Conservation (phyloP, 2,329 filamentous ascomycete genomes). For the Neurospora sp. region DNA sequence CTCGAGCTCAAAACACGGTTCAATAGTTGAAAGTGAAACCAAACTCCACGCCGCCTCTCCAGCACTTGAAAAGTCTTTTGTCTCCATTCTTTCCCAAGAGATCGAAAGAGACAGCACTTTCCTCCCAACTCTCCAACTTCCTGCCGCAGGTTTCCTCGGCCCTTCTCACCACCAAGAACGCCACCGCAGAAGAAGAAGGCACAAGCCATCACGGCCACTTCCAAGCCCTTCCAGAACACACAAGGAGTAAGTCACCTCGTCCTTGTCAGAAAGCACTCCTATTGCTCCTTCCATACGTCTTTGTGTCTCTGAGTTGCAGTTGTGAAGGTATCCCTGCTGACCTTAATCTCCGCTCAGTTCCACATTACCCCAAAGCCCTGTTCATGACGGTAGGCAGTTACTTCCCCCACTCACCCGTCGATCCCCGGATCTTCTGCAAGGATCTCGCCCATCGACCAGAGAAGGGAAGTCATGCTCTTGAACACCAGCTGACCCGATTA, state of each 20-base stretch:
- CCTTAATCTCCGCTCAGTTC: neutral
- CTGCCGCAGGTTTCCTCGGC: neutral
- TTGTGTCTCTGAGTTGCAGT: neutral
- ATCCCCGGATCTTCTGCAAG: neutral
- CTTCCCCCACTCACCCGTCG: neutral
- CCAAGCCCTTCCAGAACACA: neutral
- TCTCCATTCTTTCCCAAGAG: neutral
- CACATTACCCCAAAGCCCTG: neutral
- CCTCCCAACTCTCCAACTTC: neutral
- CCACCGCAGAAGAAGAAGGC: neutral
- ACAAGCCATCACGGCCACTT: neutral
- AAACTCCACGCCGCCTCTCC: neutral
- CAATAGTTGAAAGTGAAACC: neutral
- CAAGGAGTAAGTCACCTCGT: neutral
- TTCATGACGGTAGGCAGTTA: neutral
- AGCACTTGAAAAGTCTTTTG: neutral
- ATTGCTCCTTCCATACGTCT: neutral
- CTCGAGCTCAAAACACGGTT: neutral
- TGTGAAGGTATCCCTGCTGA: neutral
- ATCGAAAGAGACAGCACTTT: neutral
- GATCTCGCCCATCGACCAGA: neutral
- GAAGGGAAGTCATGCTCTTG: neutral
- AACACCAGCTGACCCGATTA: neutral
- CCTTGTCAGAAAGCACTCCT: neutral
- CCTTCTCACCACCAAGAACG: neutral